These are phyloP conservation scores for Phytophthora vignae DNA, from an alignment of 352 stramenopile genomes.

Conservation along the genomic window DNA sequence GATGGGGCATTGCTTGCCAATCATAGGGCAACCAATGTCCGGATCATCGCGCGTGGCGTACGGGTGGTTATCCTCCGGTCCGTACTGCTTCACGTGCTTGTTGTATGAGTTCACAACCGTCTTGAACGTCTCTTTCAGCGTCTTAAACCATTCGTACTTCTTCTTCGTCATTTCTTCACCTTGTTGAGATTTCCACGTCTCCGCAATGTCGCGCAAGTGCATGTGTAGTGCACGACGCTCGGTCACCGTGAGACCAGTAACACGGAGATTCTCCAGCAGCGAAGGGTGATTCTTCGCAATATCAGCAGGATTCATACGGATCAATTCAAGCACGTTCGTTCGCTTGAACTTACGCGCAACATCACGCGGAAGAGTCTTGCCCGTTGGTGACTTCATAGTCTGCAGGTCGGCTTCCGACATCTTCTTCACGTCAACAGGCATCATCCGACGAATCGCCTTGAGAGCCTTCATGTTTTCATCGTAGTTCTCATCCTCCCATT, in stretches of 20 bases:
- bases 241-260: constrained; percentile 91
- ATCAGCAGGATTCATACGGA: constrained; percentile 88
- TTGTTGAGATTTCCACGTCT: constrained; percentile 90
- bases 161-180: constrained; percentile 93
- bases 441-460: constrained; percentile 91
- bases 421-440: constrained; percentile 93
- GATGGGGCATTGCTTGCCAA: constrained; percentile 93
- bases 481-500: constrained; percentile 93
- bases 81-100: constrained; percentile 91
- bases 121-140: constrained; percentile 94
- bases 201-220: constrained; percentile 85
- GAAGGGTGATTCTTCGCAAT: constrained; percentile 92
- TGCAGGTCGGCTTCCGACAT: constrained; percentile 90
- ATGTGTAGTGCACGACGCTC: constrained; percentile 91
- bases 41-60: constrained; percentile 88
- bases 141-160: constrained; percentile 94
- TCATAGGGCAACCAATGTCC: constrained; percentile 85
- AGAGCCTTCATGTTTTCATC: constrained; percentile 88
- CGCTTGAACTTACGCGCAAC: constrained; percentile 93
- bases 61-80: constrained; percentile 87
- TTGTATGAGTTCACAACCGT: constrained; percentile 92
- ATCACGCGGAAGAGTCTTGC: constrained; percentile 77
- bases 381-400: constrained; percentile 70
- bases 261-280: constrained; percentile 91
- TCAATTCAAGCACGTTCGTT: constrained; percentile 91